These are phyloP conservation scores for Syzygium jambos DNA, from an alignment of 345 rosid genomes.

Conservation along the genomic window DNA sequence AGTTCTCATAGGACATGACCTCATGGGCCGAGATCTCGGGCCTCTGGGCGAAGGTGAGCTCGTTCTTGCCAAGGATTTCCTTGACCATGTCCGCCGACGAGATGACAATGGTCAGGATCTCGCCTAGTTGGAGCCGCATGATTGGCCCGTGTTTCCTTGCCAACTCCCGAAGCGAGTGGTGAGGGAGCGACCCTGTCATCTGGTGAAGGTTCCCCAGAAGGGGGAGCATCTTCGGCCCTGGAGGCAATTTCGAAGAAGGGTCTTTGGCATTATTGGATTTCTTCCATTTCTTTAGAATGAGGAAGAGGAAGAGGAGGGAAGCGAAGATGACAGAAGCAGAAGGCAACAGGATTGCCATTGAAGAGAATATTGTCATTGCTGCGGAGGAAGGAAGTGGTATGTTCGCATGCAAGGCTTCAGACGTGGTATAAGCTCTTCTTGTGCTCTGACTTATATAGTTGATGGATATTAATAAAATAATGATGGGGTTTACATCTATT, in stretches of 20 bases:
- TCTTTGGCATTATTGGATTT: neutral
- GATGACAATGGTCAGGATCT: slow-evolving; percentile 9
- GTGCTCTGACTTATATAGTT: neutral
- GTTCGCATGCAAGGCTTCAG: neutral
- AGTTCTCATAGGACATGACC: slow-evolving; percentile 11
- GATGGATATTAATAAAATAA: neutral
- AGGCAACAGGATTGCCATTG: neutral
- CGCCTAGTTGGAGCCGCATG: slow-evolving; percentile 28
- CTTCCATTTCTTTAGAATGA: neutral
- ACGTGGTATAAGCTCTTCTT: neutral
- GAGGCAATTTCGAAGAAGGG: slow-evolving; percentile 3
- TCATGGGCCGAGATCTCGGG: slow-evolving; percentile 9
- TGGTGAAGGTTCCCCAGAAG: slow-evolving; percentile 27
- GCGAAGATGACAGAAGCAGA: neutral
- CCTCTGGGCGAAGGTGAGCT: slow-evolving; percentile 14
- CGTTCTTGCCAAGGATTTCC: slow-evolving; percentile 19
- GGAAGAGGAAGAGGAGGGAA: slow-evolving; percentile 1
- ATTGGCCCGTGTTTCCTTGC: slow-evolving; percentile 27
- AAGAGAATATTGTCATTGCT: neutral
- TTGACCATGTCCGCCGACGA: slow-evolving; percentile 23
- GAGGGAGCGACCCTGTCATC: slow-evolving; percentile 18
- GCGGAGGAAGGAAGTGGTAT: neutral
- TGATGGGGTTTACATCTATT: neutral
- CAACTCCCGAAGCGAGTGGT: slow-evolving; percentile 12
- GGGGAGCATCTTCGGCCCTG: slow-evolving; percentile 22